Conservation (phyloP, 176 grass and related monocot genomes). For the Triticum dicoccoides region DNA sequence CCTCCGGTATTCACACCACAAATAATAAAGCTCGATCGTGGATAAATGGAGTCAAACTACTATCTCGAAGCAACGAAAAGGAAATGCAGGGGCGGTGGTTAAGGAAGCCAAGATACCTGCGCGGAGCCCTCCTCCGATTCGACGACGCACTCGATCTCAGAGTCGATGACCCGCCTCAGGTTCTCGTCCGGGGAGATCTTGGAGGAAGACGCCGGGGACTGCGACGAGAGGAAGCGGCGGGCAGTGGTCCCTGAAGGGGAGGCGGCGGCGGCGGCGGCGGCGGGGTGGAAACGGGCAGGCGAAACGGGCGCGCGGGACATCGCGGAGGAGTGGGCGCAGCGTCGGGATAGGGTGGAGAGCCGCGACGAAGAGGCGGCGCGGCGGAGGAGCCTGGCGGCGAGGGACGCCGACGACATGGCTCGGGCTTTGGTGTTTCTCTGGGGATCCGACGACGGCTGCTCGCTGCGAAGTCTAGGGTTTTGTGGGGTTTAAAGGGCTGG, state of each 20-base stretch:
- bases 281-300: slow-evolving; percentile 6
- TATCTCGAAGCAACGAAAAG: not conserved
- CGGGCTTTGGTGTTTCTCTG: not conserved
- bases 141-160: slow-evolving; percentile 57
- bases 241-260: not conserved
- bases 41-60: not conserved
- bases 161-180: slow-evolving; percentile 59
- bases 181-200: slow-evolving; percentile 55
- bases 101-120: slow-evolving; percentile 17
- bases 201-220: slow-evolving; percentile 21
- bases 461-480: slow-evolving; percentile 31
- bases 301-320: not conserved
- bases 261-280: not conserved
- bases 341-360: not conserved
- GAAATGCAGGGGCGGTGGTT: not conserved
- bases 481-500: slow-evolving; percentile 18
- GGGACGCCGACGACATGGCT: slow-evolving; percentile 40
- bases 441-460: not conserved
- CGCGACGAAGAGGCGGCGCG: slow-evolving; percentile 33
- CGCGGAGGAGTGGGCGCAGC: slow-evolving; percentile 19
- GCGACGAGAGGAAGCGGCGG: slow-evolving; percentile 42
- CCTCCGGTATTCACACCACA: not conserved
- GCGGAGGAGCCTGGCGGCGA: slow-evolving; percentile 48
- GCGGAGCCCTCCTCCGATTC: slow-evolving; percentile 29
- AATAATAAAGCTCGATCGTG: not conserved